A percentile compares a stretch with the other conserved stretches of the same genome.
phyloP scores from a whole-genome alignment of 2,329 filamentous ascomycete genomes.

The Claviceps sp. region DNA sequence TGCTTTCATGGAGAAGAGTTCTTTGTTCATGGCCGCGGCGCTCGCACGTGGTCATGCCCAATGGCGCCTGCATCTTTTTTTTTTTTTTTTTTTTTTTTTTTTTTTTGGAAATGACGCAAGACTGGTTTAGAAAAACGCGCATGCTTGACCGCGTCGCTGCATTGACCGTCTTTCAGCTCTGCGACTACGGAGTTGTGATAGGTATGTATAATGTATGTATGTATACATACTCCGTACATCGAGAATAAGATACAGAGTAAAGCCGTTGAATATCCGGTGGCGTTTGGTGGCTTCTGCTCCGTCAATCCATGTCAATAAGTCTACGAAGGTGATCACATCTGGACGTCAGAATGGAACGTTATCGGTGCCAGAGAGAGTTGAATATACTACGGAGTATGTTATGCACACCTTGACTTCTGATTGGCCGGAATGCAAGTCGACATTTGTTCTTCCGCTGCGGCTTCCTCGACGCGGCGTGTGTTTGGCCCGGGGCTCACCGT shows the following conservation, averaged over 20 bases:
- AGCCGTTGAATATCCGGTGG: background rate
- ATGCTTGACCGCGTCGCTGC: background rate
- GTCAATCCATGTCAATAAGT: background rate
- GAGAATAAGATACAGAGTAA: background rate
- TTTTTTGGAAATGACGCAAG: background rate
- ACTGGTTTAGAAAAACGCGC: background rate
- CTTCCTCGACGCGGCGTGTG: background rate
- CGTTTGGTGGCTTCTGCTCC: background rate
- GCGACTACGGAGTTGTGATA: no score
- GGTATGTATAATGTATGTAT: no score
- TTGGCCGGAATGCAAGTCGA: background rate
- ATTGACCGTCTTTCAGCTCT: no score
- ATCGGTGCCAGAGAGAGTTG: background rate
- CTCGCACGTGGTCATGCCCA: background rate
- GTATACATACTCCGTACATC: no score
- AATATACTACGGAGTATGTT: no score
- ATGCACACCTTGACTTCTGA: background rate
- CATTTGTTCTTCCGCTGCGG: no score
- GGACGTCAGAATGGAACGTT: background rate
- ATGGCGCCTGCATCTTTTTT: background rate
- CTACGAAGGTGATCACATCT: background rate
- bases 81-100: background rate
- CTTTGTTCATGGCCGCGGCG: background rate
- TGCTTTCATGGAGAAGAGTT: background rate
- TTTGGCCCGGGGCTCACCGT: background rate